Evolutionary conservation across 768 basidiomycete species (phyloP).

Genomic region (Mycena crocata): DNA sequence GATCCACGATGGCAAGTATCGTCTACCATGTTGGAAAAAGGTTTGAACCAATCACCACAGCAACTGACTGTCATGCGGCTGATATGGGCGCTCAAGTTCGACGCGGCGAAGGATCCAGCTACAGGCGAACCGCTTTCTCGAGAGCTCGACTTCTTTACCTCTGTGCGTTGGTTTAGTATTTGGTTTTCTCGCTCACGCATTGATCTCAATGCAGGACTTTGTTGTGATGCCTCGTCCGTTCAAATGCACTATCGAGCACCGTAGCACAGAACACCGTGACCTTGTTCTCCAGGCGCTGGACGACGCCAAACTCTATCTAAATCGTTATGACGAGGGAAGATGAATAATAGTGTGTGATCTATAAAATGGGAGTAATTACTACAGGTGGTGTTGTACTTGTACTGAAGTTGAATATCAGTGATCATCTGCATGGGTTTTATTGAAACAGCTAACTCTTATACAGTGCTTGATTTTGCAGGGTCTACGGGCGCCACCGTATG

Average conservation of each 20-base stretch:
- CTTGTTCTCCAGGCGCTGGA: neutral
- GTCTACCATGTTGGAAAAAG: neutral
- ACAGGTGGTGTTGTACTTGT: too few relatives aligned
- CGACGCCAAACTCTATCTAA: neutral
- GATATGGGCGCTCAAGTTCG: slow-evolving; percentile 11
- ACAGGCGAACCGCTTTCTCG: slow-evolving; percentile 1
- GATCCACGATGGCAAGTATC: neutral
- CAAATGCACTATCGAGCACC: slow-evolving; percentile 9
- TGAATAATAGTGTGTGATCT: too few relatives aligned
- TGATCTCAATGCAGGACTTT: neutral
- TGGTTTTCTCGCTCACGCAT: neutral
- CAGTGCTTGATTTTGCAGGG: too few relatives aligned
- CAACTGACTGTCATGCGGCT: slow-evolving; percentile 8
- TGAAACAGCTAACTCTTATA: too few relatives aligned
- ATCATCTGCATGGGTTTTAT: too few relatives aligned
- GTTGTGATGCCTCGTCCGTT: slow-evolving; percentile 15
- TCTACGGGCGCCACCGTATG: too few relatives aligned
- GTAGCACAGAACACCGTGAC: neutral
- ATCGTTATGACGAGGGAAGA: slow-evolving; percentile 4
- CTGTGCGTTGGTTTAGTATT: neutral
- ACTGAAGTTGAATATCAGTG: too few relatives aligned
- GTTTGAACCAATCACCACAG: neutral
- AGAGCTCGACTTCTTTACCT: slow-evolving; percentile 5
- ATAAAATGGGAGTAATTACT: too few relatives aligned
- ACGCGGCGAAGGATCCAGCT: neutral